These are phyloP conservation scores for Rhodotorula babjevae DNA, from an alignment of 768 basidiomycete species.

Conservation along the genomic window DNA sequence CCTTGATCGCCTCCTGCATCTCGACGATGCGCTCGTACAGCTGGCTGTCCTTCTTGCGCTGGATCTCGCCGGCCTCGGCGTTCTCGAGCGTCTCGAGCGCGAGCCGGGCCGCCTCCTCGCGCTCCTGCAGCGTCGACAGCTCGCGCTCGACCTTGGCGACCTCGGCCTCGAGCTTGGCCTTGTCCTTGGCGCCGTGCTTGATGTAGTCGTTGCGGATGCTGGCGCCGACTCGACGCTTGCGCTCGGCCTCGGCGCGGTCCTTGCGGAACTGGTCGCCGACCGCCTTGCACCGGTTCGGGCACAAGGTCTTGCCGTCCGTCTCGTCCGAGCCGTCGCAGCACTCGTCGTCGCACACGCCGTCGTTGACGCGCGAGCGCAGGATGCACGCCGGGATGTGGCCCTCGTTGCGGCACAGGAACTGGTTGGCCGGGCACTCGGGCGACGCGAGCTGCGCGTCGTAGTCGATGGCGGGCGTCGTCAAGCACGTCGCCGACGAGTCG, in stretches of 20 bases:
- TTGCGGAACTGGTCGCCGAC: conserved; percentile 66
- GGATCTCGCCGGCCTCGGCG: conserved; percentile 70
- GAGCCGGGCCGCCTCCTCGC: conserved; percentile 64
- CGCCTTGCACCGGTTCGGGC: conserved; percentile 69
- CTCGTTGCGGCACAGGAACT: conserved; percentile 78
- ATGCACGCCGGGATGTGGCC: conserved; percentile 81
- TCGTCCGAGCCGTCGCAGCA: conserved; percentile 98
- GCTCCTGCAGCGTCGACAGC: conserved; percentile 48
- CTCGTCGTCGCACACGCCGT: conserved; percentile 86
- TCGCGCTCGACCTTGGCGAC: conserved; percentile 57
- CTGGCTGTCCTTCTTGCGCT: conserved; percentile 74
- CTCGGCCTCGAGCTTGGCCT: conserved; percentile 68
- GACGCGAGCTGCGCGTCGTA: conserved; percentile 28
- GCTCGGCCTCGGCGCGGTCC: conserved; percentile 66
- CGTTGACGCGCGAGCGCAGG: conserved; percentile 74
- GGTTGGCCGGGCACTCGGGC: conserved; percentile 28
- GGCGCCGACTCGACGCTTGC: conserved; percentile 79
- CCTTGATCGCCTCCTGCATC: conserved; percentile 70
- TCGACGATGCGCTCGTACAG: conserved; percentile 68
- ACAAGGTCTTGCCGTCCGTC: conserved; percentile 60
- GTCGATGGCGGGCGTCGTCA: conserved; percentile 13
- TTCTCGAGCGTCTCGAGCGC: conserved; percentile 73
- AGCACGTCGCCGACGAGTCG: conserved; percentile 27
- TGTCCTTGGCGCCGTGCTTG: conserved; percentile 80
- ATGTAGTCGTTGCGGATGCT: conserved; percentile 89